phyloP scores from a whole-genome alignment of 1,284 basidiomycete species.

The Limonomyces culmigenus region DNA sequence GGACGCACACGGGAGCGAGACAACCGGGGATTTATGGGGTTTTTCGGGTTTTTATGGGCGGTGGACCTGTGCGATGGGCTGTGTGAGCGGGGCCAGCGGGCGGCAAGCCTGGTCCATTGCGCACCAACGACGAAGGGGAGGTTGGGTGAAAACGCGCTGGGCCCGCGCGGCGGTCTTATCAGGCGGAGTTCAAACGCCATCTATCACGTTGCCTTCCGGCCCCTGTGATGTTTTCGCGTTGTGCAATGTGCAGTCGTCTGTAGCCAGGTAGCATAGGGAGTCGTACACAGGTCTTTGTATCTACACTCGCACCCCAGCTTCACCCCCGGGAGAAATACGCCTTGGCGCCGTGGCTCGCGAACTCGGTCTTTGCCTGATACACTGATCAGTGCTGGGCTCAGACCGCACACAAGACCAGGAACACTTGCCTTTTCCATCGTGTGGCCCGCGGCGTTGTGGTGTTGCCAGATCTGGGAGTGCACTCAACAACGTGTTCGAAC shows the following conservation, averaged over 20 bases:
- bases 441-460: slow-evolving; percentile 72
- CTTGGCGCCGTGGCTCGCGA: slow-evolving; percentile 75
- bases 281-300: no score
- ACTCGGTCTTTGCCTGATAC: slow-evolving; percentile 65
- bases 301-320: no score
- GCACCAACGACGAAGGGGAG: no score
- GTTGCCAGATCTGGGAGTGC: slow-evolving; percentile 59
- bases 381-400: slow-evolving; percentile 6
- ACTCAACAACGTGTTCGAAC: no score
- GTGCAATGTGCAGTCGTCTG: no score
- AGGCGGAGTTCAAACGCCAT: no score
- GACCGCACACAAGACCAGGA: slow-evolving; percentile 4
- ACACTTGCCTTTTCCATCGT: slow-evolving; percentile 58
- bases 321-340: slow-evolving; percentile 73
- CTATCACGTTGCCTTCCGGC: no score
- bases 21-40: slow-evolving; percentile 40
- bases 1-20: slow-evolving; percentile 48
- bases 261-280: no score
- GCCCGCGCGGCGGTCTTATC: no score
- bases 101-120: no score
- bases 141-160: no score
- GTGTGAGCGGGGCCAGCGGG: slow-evolving; percentile 8
- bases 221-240: no score
- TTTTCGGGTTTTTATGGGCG: slow-evolving; percentile 25
- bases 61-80: slow-evolving; percentile 21